These are phyloP conservation scores for Fagopyrum tataricum DNA, from an alignment of 148 eudicot species.

Conservation along the genomic window DNA sequence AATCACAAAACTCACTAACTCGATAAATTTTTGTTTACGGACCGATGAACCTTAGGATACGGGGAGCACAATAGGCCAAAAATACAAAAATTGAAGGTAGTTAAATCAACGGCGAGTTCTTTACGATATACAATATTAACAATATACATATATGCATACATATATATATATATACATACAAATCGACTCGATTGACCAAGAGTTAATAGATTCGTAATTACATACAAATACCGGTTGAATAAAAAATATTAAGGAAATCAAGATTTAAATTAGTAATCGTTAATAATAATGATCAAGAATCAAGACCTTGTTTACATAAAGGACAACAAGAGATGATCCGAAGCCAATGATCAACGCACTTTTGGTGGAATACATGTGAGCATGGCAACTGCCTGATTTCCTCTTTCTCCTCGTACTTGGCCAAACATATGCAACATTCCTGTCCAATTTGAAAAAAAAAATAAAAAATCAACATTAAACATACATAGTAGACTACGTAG, in stretches of 20 bases:
- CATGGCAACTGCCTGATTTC: slow-evolving; percentile 81
- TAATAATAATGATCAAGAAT: background rate
- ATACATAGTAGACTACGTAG: too few species aligned
- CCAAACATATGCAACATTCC: slow-evolving; percentile 90
- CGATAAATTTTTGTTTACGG: background rate
- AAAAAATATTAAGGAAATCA: background rate
- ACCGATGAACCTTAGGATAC: background rate
- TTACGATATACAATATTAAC: background rate
- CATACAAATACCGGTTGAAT: background rate
- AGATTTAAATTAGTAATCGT: background rate
- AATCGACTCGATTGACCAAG: background rate
- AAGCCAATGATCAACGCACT: slow-evolving; percentile 97
- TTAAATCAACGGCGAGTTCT: background rate
- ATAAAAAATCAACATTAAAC: too few species aligned
- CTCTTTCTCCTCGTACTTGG: slow-evolving; percentile 76
- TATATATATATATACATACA: background rate
- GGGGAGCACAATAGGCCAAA: background rate
- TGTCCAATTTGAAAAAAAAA: slow-evolving; percentile 5
- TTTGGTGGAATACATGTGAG: slow-evolving; percentile 64
- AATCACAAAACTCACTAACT: too few species aligned
- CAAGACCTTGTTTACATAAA: slow-evolving; percentile 72
- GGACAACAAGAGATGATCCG: slow-evolving; percentile 83
- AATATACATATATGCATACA: background rate
- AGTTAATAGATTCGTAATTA: background rate
- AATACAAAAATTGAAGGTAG: background rate